Conservation (phyloP, 2,329 filamentous ascomycete species). For the Cladosporium sp. region DNA sequence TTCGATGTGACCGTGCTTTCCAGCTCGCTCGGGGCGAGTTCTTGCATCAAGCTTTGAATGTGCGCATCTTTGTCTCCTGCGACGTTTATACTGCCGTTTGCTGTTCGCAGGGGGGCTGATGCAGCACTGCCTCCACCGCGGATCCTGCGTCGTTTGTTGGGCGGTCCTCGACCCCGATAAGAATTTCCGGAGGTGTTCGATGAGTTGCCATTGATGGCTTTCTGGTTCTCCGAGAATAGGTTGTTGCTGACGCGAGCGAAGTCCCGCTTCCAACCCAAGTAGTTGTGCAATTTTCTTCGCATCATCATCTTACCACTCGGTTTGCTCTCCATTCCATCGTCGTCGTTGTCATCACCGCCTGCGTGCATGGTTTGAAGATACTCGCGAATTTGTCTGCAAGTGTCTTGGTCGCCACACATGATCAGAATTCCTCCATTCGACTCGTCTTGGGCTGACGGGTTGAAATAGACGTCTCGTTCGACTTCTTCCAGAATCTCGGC, state of each 20-base stretch:
- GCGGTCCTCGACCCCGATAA: conserved; percentile 56
- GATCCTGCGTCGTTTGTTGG: conserved; percentile 79
- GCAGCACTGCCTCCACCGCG: conserved; percentile 67
- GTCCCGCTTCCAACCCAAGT: conserved; percentile 83
- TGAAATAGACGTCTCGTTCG: conserved; percentile 81
- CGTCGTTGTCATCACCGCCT: conserved; percentile 20
- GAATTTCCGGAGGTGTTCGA: conserved; percentile 36
- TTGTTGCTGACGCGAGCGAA: conserved; percentile 78
- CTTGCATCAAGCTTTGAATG: conserved; percentile 73
- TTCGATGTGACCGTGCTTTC: conserved; percentile 62
- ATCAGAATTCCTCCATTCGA: conserved; percentile 90
- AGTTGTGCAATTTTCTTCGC: conserved; percentile 77
- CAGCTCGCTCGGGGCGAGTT: conserved; percentile 72
- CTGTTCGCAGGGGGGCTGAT: conserved; percentile 54
- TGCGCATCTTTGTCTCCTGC: conserved; percentile 78
- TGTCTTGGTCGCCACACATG: conserved; percentile 87
- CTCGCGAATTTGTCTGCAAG: conserved; percentile 81
- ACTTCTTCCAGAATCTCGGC: conserved; percentile 92
- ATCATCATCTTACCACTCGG: conserved; percentile 81
- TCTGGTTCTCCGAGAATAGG: conserved; percentile 74
- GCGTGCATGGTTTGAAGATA: conserved; percentile 83
- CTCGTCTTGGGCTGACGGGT: conserved; percentile 67
- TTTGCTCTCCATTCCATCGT: conserved; percentile 44
- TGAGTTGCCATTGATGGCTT: conserved; percentile 61
- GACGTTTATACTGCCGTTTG: conserved; percentile 67